Evolutionary conservation across 1,284 basidiomycete species (phyloP).

Genomic region (Pseudozyma hubeiensis): DNA sequence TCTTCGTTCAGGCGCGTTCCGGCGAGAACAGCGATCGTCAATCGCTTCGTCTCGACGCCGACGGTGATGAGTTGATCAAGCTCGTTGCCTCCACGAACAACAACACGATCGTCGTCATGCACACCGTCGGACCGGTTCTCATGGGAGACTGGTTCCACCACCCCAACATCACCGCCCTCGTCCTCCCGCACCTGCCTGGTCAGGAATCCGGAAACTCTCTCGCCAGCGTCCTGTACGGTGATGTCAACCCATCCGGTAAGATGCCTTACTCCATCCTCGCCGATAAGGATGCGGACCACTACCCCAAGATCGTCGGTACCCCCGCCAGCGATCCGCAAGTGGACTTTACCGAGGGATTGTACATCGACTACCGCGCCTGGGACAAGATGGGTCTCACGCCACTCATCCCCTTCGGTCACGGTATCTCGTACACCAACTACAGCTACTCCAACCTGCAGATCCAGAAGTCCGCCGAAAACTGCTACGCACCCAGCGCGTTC

Average conservation of each 20-base stretch:
- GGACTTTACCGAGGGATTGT: conserved; percentile 76
- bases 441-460: conserved; percentile 31
- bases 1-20: conserved; percentile 69
- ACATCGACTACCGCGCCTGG: conserved; percentile 78
- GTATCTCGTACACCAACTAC: conserved; percentile 85
- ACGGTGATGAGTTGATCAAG: conserved; percentile 68
- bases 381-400: conserved; percentile 76
- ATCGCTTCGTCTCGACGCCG: conserved; percentile 67
- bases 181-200: conserved; percentile 45
- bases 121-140: conserved; percentile 71
- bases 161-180: conserved; percentile 45
- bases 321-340: conserved; percentile 71
- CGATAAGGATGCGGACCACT: conserved; percentile 40
- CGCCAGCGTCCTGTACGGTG: conserved; percentile 40
- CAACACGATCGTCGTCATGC: conserved; percentile 84
- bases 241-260: conserved; percentile 42
- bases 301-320: conserved; percentile 67
- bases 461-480: conserved; percentile 22
- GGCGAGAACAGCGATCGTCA: conserved; percentile 70
- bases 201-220: conserved; percentile 47
- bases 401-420: conserved; percentile 82
- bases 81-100: conserved; percentile 69
- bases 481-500: conserved; percentile 27
- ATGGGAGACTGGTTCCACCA: conserved; percentile 49
- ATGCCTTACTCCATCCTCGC: conserved; percentile 44